phyloP scores from a whole-genome alignment of 306 rosid genomes.

The Corylus heterophylla region DNA sequence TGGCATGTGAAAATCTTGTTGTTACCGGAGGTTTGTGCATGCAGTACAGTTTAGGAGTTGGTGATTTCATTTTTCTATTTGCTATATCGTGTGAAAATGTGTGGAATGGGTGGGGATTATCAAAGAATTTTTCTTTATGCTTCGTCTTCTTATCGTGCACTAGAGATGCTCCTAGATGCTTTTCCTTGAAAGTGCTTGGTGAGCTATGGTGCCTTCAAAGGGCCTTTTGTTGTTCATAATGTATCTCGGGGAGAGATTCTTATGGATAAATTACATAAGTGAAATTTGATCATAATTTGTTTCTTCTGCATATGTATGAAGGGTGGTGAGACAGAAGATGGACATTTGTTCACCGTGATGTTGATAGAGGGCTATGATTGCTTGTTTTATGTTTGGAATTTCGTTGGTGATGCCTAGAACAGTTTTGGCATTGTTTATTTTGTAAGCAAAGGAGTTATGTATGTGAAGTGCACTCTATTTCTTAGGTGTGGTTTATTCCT shows the following conservation, averaged over 20 bases:
- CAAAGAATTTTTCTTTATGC: background rate
- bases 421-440: background rate
- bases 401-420: background rate
- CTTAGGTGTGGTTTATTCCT: background rate
- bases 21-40: background rate
- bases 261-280: background rate
- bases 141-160: background rate
- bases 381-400: conserved; percentile 1
- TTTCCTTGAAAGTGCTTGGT: background rate
- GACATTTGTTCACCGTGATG: background rate
- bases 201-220: background rate
- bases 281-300: background rate
- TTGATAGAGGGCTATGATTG: background rate
- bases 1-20: too few species aligned
- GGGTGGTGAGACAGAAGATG: background rate
- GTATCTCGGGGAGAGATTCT: background rate
- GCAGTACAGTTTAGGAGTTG: background rate
- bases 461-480: background rate
- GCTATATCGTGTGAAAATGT: background rate
- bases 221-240: background rate
- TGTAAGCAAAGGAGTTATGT: background rate
- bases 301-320: background rate
- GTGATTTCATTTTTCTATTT: background rate
- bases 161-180: background rate
- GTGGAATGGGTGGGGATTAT: background rate